Evolutionary conservation across 2,329 filamentous ascomycete species (phyloP).

Genomic region (Fusarium drepaniforme): DNA sequence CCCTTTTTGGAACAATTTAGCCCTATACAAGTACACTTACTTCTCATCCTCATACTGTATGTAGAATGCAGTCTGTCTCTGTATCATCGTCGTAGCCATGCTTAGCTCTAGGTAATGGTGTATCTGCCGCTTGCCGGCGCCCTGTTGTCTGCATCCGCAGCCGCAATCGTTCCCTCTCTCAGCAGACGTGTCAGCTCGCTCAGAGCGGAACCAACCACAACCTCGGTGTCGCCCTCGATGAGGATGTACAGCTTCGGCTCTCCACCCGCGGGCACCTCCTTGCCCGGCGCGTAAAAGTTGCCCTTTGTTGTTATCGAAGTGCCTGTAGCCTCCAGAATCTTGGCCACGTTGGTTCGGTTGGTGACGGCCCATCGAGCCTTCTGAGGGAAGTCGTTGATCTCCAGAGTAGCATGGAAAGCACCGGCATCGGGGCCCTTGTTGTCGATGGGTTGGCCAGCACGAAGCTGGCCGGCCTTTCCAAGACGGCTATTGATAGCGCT

Average conservation of each 20-base stretch:
- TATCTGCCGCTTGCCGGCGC: constrained; percentile 86
- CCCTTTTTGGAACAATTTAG: neutral
- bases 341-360: constrained; percentile 97
- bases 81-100: neutral
- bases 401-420: constrained; percentile 94
- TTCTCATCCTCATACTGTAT: neutral
- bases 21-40: neutral
- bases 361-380: constrained; percentile 99
- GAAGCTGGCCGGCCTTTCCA: constrained; percentile 88
- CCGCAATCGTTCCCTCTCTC: constrained; percentile 90
- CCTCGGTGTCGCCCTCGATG: constrained; percentile 96
- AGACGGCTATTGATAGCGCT: constrained; percentile 92
- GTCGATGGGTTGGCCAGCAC: constrained; percentile 94
- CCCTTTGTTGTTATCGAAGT: constrained; percentile 98
- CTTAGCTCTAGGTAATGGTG: constrained; percentile 76
- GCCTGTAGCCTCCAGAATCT: constrained; percentile 94
- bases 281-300: constrained; percentile 86
- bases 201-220: constrained; percentile 91
- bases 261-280: constrained; percentile 79
- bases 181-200: constrained; percentile 88
- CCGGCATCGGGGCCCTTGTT: constrained; percentile 98
- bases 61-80: neutral
- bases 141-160: constrained; percentile 86
- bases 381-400: constrained; percentile 99
- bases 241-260: constrained; percentile 98